These are phyloP conservation scores for Amylocystis lapponica DNA, from an alignment of 768 basidiomycete genomes.

Conservation along the genomic window DNA sequence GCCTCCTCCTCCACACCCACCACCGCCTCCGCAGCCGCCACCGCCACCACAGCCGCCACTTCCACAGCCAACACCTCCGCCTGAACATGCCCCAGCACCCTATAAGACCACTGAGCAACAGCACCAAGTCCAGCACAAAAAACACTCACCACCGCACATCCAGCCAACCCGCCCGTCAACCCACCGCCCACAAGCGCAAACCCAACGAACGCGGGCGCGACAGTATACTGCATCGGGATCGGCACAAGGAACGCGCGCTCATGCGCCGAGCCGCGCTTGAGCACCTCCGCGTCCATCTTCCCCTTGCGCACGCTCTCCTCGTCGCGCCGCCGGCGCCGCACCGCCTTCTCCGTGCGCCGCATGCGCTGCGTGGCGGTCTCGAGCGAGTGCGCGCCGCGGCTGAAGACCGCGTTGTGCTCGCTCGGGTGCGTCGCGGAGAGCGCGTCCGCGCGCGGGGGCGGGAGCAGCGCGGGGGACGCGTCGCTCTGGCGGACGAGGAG, in stretches of 20 bases:
- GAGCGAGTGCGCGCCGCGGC: constrained; percentile 10
- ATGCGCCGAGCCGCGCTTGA: constrained; percentile 15
- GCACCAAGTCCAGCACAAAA: neutral
- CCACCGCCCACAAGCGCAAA: neutral
- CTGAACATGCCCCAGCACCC: neutral
- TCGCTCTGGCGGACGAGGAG: constrained; percentile 13
- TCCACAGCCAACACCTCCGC: neutral
- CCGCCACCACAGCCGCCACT: neutral
- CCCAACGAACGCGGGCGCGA: constrained; percentile 1
- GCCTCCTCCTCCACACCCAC: constrained; percentile 14
- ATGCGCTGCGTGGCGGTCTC: constrained; percentile 17
- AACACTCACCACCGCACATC: constrained; percentile 6
- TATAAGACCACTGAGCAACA: neutral
- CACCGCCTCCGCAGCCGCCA: constrained; percentile 7
- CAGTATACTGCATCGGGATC: constrained; percentile 30
- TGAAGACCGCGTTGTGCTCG: constrained; percentile 42
- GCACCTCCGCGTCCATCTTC: constrained; percentile 10
- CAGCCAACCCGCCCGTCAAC: neutral
- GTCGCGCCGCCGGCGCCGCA: constrained; percentile 23
- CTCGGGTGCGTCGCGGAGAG: constrained; percentile 51
- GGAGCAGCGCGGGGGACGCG: constrained; percentile 25
- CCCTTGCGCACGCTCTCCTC: constrained; percentile 20
- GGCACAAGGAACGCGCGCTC: constrained; percentile 33
- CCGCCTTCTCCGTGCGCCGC: constrained; percentile 21
- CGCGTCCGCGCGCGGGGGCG: constrained; percentile 29